Base-by-base conservation (phyloP, 2,329 filamentous ascomycete genomes). In the Clonostachys chloroleuca region DNA sequence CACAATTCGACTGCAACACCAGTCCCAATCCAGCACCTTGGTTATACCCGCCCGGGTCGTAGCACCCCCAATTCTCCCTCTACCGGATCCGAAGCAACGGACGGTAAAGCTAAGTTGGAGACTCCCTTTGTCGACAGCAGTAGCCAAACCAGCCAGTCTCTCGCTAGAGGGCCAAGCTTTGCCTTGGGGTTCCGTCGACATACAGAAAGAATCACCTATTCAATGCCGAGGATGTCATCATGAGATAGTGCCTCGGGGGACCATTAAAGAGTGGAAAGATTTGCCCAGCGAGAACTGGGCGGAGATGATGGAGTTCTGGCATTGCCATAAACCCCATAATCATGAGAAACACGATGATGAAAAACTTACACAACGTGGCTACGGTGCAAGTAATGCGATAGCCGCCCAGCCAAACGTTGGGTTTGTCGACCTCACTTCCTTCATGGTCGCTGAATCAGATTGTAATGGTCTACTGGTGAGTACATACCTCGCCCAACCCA, bases 241-340 rank as follows among this genome's bases (percentile, higher is more conserved):
- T 14, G 50, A 46, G 2, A 50, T 81, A 16, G 65, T 81, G 12
- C 39, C 56, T 1, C 47, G 56, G 4, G 67, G 62, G 8, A 55
- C 45, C 5, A 70, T 81, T 8, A 68, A 65, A 37, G 65, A 69
- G 36, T 99, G 94, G 92, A 96, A 92, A 67, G 91, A 99, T 60
- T 72, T 99, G 16, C 94, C 94, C 0, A 96, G 91, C 60, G 91
- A 95, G 57, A 92, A 96, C 59, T 99, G 94, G 94, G 95, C 94
- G 1, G 94, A 99, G 69, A 95, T 99, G 92, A 99, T 99, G 94
- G 95, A 99, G 65, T 95, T 99, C 56, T 99, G 94, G 94, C 95
- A 99, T 66, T 99, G 94, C 60, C 94, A 99, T 66, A 97, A 97
- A 66, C 94, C 95, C 37, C 77, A 84, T 51, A 73, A 83, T 47